These are phyloP conservation scores for Globisporangium nagaii DNA, from an alignment of 352 stramenopile genomes.

Conservation along the genomic window DNA sequence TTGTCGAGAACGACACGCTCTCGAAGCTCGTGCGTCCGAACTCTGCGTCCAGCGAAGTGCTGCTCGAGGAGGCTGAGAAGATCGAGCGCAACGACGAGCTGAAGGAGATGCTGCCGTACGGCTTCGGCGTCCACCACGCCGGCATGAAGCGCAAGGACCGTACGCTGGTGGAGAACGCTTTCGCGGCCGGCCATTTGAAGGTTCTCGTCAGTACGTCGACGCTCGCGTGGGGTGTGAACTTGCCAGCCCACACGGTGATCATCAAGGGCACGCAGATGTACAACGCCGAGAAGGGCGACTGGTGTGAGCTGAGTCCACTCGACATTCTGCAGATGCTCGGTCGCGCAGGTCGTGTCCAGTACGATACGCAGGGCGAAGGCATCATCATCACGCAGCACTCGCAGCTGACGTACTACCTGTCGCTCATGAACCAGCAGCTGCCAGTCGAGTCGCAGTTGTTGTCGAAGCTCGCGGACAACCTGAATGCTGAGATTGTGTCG, in stretches of 20 bases:
- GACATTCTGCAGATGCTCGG: slow-evolving; percentile 99
- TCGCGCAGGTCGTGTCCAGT: slow-evolving; percentile 97
- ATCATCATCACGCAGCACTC: slow-evolving; percentile 99
- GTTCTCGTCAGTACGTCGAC: slow-evolving; percentile 98
- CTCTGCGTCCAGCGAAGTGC: slow-evolving; percentile 86
- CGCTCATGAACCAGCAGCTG: slow-evolving; percentile 99
- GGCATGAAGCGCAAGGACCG: slow-evolving; percentile 97
- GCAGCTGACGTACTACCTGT: slow-evolving; percentile 99
- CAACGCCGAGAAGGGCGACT: slow-evolving; percentile 96
- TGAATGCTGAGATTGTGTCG: slow-evolving; percentile 99
- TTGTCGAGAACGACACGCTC: slow-evolving; percentile 94
- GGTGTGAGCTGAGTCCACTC: slow-evolving; percentile 97
- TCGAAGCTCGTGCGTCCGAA: slow-evolving; percentile 87
- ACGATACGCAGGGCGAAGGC: slow-evolving; percentile 96
- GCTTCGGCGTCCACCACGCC: slow-evolving; percentile 99
- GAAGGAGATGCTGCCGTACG: slow-evolving; percentile 97
- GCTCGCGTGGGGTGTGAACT: slow-evolving; percentile 99
- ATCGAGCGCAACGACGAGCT: slow-evolving; percentile 95
- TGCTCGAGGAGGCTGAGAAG: slow-evolving; percentile 91
- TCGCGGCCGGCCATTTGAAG: slow-evolving; percentile 95
- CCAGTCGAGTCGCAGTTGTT: slow-evolving; percentile 99
- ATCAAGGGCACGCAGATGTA: slow-evolving; percentile 99
- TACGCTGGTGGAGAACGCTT: slow-evolving; percentile 98
- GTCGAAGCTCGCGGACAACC: slow-evolving; percentile 93
- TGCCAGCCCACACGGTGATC: slow-evolving; percentile 99